These are phyloP conservation scores for Cryomyces minteri DNA, from an alignment of 495 filamentous ascomycete genomes.

Conservation along the genomic window DNA sequence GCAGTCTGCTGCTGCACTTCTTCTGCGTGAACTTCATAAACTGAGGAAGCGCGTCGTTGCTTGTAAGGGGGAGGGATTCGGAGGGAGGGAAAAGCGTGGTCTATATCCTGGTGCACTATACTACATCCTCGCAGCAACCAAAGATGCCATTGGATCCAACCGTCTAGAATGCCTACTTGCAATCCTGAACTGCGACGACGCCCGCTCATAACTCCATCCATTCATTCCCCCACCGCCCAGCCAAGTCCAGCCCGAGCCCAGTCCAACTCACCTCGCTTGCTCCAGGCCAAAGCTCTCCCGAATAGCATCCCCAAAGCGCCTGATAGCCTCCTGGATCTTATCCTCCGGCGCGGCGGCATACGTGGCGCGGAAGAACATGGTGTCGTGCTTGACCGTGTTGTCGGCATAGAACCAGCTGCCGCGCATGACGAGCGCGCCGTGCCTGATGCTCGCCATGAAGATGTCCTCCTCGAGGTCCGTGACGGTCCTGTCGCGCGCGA, in stretches of 20 bases:
- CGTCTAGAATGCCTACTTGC: background rate
- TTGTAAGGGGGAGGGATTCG: too few species aligned
- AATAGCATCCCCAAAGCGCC: conserved; percentile 53
- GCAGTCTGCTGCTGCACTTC: conserved; percentile 89
- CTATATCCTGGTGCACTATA: too few species aligned
- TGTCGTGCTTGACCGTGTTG: conserved; percentile 24
- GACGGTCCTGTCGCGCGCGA: conserved; percentile 23
- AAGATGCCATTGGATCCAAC: too few species aligned
- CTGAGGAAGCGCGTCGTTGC: conserved; percentile 20
- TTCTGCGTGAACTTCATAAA: conserved; percentile 99
- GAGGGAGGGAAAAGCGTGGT: too few species aligned
- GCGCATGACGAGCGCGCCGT: conserved; percentile 55
- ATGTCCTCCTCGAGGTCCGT: conserved; percentile 69
- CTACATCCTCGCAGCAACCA: too few species aligned
- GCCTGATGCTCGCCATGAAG: conserved; percentile 50
- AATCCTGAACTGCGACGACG: too few species aligned
- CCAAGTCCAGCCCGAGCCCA: background rate
- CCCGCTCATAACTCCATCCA: too few species aligned
- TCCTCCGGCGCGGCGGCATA: conserved; percentile 64
- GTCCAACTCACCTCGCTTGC: background rate
- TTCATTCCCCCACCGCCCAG: background rate
- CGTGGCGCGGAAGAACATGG: conserved; percentile 74
- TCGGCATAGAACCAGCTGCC: conserved; percentile 82
- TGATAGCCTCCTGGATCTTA: conserved; percentile 62
- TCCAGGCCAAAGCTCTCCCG: conserved; percentile 38